Evolutionary conservation across 305 asterid species (phyloP).

Genomic region (Ruellia speciosa): DNA sequence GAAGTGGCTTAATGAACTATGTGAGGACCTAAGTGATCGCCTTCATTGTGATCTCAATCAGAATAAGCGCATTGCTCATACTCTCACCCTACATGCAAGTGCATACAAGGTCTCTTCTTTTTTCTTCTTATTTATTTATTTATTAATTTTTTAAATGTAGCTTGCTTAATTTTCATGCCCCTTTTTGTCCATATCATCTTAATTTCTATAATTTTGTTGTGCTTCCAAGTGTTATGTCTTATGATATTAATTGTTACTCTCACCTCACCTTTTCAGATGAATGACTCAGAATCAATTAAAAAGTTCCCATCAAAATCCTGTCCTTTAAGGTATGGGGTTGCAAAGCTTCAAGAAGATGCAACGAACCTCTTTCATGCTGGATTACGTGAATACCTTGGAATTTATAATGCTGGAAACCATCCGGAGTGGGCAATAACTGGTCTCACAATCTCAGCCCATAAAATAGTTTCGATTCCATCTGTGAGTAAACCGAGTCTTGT

Average conservation of each 20-base stretch:
- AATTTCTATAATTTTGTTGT: neutral
- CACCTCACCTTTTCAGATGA: constrained; percentile 33
- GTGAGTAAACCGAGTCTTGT: constrained; percentile 39
- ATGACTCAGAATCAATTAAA: constrained; percentile 56
- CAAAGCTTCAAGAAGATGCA: constrained; percentile 88
- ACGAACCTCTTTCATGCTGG: constrained; percentile 68
- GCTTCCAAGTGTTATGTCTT: constrained; percentile 8
- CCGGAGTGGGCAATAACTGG: constrained; percentile 82
- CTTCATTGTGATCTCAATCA: constrained; percentile 76
- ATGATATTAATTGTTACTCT: constrained; percentile 15
- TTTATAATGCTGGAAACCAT: constrained; percentile 32
- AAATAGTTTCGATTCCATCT: constrained; percentile 62
- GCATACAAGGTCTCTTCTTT: constrained; percentile 61
- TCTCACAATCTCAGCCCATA: constrained; percentile 83
- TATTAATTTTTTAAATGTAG: constrained; percentile 15
- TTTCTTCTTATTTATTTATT: neutral
- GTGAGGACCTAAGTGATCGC: constrained; percentile 85
- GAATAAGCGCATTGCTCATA: constrained; percentile 84
- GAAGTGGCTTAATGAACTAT: constrained; percentile 74
- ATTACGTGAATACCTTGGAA: constrained; percentile 71
- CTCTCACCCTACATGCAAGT: constrained; percentile 74
- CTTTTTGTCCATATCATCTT: constrained; percentile 16
- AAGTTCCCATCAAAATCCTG: constrained; percentile 89
- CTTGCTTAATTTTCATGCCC: constrained; percentile 6
- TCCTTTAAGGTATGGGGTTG: constrained; percentile 67